Evolutionary conservation across 2,329 filamentous ascomycete species (phyloP).

Genomic region (Rhinocladiella mackenziei): DNA sequence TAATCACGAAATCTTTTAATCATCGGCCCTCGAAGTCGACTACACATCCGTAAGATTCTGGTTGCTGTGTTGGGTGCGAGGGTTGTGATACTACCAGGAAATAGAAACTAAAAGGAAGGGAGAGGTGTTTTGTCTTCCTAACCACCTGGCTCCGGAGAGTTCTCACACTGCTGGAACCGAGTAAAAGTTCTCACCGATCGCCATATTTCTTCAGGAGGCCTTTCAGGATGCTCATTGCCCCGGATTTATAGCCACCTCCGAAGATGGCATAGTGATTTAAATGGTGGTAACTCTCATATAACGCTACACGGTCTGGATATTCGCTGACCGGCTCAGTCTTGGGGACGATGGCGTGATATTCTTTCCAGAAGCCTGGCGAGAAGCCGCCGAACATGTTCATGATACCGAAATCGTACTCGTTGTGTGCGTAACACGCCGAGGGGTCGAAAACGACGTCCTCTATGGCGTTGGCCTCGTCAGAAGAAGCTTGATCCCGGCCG

Average conservation of each 20-base stretch:
- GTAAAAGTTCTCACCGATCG: constrained; percentile 14
- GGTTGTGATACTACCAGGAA: too few species aligned
- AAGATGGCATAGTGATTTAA: constrained; percentile 86
- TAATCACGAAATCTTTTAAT: too few species aligned
- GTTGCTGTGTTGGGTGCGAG: too few species aligned
- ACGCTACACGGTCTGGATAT: constrained; percentile 73
- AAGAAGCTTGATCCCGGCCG: constrained; percentile 29
- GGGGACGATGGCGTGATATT: constrained; percentile 71
- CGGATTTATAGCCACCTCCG: constrained; percentile 69
- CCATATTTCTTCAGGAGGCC: constrained; percentile 69
- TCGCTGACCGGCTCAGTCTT: constrained; percentile 77
- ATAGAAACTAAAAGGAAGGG: too few species aligned
- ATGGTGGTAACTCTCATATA: constrained; percentile 91
- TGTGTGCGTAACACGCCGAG: constrained; percentile 76
- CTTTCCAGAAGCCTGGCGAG: constrained; percentile 63
- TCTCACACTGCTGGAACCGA: too few species aligned
- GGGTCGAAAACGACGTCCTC: constrained; percentile 83
- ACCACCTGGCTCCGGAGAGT: too few species aligned
- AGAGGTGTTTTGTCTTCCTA: too few species aligned
- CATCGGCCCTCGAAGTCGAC: too few species aligned
- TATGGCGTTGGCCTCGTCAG: constrained; percentile 43
- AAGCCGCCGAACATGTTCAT: constrained; percentile 98
- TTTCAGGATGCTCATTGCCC: constrained; percentile 76
- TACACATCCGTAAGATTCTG: too few species aligned
- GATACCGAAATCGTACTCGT: constrained; percentile 86